Conservation (phyloP, 2,329 filamentous ascomycete species). For the Chlorencoelia australis region DNA sequence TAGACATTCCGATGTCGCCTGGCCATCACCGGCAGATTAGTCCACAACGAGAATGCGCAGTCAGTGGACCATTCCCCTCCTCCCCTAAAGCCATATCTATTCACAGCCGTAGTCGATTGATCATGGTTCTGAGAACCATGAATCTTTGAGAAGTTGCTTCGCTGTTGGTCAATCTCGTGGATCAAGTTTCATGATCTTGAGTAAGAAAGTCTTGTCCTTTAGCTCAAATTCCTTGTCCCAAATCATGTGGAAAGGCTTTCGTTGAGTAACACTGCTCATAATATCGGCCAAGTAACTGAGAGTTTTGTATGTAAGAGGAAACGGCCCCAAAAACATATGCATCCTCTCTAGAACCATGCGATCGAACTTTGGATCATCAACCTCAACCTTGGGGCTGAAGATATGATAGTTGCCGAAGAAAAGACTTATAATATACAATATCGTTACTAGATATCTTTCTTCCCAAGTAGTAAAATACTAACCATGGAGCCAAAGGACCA, state of each 20-base stretch:
- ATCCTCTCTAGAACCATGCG: constrained; percentile 5
- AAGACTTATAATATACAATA: neutral
- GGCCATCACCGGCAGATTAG: too few species aligned
- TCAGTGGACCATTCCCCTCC: too few species aligned
- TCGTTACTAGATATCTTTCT: neutral
- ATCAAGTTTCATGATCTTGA: constrained; percentile 35
- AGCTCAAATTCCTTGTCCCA: constrained; percentile 23
- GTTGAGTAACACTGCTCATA: constrained; percentile 7
- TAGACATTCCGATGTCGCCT: too few species aligned
- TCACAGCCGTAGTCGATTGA: too few species aligned
- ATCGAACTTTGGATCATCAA: constrained; percentile 6
- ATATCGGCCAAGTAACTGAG: neutral
- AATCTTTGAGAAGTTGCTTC: constrained; percentile 29
- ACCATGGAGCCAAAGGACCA: neutral
- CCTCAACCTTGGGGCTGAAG: constrained; percentile 8
- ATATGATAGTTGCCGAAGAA: constrained; percentile 7
- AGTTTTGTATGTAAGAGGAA: constrained; percentile 7
- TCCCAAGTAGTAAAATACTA: neutral
- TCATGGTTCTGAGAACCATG: too few species aligned
- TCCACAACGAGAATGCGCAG: too few species aligned
- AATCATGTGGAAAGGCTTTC: constrained; percentile 19
- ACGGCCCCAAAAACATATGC: constrained; percentile 11
- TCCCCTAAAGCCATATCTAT: too few species aligned
- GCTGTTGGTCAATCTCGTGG: constrained; percentile 33
- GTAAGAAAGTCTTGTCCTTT: constrained; percentile 29